These are phyloP conservation scores for Allomyces macrogynus DNA, from an alignment of 192 early-diverging fungal genomes.

Conservation along the genomic window DNA sequence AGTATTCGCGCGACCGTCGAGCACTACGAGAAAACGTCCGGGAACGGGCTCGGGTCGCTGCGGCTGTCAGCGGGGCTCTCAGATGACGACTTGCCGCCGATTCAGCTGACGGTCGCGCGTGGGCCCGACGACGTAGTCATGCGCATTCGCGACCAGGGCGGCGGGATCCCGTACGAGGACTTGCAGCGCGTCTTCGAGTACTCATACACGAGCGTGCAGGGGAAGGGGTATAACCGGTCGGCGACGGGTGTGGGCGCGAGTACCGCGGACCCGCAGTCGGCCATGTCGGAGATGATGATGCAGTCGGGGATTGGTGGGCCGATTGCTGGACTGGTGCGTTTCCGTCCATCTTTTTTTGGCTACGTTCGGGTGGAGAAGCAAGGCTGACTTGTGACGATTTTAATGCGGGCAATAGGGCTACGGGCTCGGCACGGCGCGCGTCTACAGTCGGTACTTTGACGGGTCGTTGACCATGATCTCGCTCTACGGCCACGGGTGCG, in stretches of 20 bases:
- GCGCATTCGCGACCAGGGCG: constrained; percentile 75
- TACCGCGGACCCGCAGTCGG: constrained; percentile 11
- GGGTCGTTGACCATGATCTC: constrained; percentile 66
- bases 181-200: constrained; percentile 73
- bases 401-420: constrained; percentile 28
- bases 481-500: constrained; percentile 73
- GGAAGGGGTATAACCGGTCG: too few species aligned
- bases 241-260: constrained; percentile 18
- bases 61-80: not conserved
- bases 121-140: constrained; percentile 60
- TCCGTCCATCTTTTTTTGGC: constrained; percentile 2
- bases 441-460: constrained; percentile 87
- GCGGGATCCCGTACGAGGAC: constrained; percentile 62
- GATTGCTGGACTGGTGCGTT: constrained; percentile 33
- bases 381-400: not conserved
- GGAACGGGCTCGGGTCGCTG: not conserved
- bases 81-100: constrained; percentile 40
- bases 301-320: constrained; percentile 82
- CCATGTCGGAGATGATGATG: constrained; percentile 42
- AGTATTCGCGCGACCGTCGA: constrained; percentile 72
- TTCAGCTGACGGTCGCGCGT: constrained; percentile 67
- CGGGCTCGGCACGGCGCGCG: constrained; percentile 67
- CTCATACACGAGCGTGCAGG: constrained; percentile 68
- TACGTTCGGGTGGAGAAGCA: not conserved
- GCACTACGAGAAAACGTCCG: constrained; percentile 21